Conservation (phyloP, 2,329 filamentous ascomycete species). For the Byssothecium circinans region DNA sequence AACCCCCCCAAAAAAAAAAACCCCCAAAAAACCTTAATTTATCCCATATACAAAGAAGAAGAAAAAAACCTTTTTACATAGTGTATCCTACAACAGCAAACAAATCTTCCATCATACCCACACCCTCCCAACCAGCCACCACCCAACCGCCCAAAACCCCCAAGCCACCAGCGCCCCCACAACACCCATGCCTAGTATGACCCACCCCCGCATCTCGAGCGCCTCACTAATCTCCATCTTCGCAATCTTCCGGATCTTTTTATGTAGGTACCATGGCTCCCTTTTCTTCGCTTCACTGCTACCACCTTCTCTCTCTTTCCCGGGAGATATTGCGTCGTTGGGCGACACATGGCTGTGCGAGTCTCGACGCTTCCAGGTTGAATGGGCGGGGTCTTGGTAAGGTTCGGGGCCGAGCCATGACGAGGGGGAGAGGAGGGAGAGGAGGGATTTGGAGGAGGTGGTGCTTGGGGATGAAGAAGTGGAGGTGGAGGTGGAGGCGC, state of each 20-base stretch:
- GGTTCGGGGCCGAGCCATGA: conserved; percentile 47
- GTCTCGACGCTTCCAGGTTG: conserved; percentile 10
- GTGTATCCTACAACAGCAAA: too few relatives aligned
- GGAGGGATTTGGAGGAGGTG: conserved; percentile 9
- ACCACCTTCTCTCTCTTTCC: too few relatives aligned
- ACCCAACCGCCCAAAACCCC: conserved; percentile 15
- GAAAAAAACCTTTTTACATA: too few relatives aligned
- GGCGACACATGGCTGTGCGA: too few relatives aligned
- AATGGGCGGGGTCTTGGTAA: conserved; percentile 44
- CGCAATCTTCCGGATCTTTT: conserved; percentile 58
- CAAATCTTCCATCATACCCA: neutral
- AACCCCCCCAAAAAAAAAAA: too few relatives aligned
- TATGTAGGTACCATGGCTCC: conserved; percentile 43
- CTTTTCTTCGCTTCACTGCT: conserved; percentile 14
- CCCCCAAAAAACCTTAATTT: too few relatives aligned
- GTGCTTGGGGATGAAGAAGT: conserved; percentile 10
- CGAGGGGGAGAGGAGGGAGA: conserved; percentile 24
- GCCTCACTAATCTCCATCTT: conserved; percentile 65
- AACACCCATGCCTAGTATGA: conserved; percentile 56
- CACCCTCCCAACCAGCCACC: conserved; percentile 20
- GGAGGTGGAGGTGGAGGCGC: conserved; percentile 2
- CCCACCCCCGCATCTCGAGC: conserved; percentile 59
- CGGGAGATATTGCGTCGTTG: too few relatives aligned
- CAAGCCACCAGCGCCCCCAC: conserved; percentile 20
- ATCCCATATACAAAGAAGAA: too few relatives aligned